Evolutionary conservation across 257 asterid genomes (phyloP), one percentile per base, ranked within the genome.

Genomic region (Paulownia fortunei): DNA sequence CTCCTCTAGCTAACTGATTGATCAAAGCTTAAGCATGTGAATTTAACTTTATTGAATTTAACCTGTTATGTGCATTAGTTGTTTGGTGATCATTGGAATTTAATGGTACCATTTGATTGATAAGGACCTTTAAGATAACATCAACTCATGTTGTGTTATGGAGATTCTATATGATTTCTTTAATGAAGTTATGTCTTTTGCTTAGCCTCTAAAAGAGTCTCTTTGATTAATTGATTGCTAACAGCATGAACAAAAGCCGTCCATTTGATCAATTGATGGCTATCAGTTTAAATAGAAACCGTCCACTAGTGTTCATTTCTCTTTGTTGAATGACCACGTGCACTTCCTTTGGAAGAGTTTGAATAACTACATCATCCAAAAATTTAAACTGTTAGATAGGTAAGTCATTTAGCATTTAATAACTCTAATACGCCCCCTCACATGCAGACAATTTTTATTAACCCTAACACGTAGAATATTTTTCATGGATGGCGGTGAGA

Each of bases 251-350:
- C n/a, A 42, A 67, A 46, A 51, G 5, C 66, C 47, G 7, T 15
- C 75, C 37, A 70, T 56, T 23, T 42, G 63, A 56, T n/a, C 60
- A 36, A 32, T 55, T 67, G 44, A 13, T 75, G 62, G 44, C 37
- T 13, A 47, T 46, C 37, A 70, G 60, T 54, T 66, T 24, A 15
- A n/a, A 58, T 7, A n/a, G 0, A 42, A 56, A 34, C 36, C 23
- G 15, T 62, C 21, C 59, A 13, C 6, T 27, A 23, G 6, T 72
- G 27, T 64, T 16, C 26, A 36, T n/a, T n/a, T n/a, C n/a, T n/a
- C n/a, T n/a, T n/a, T n/a, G n/a, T n/a, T n/a, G n/a, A n/a, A n/a
- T n/a, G n/a, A n/a, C n/a, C n/a, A n/a, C n/a, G n/a, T n/a, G n/a
- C n/a, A n/a, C n/a, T n/a, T n/a, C n/a, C n/a, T n/a, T n/a, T n/a